phyloP scores from a whole-genome alignment of 225 moss, liverwort and hornwort genomes.

The Marchantia paleacea region DNA sequence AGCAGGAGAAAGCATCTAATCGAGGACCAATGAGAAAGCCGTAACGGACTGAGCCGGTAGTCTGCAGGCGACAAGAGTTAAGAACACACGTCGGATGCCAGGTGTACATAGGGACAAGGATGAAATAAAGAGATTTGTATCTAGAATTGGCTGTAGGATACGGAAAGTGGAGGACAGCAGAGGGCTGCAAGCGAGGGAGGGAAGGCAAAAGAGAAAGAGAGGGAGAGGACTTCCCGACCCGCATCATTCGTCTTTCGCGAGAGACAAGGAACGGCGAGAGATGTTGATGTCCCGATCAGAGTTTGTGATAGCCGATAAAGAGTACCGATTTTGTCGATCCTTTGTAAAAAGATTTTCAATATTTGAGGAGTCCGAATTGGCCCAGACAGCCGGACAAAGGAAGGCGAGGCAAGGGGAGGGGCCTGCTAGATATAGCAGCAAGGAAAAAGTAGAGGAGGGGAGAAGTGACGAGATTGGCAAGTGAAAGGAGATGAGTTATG shows the following conservation, averaged over 20 bases:
- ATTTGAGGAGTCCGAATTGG: background rate
- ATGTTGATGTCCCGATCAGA: background rate
- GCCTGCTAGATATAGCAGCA: background rate
- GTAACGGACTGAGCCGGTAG: background rate
- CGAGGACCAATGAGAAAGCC: background rate
- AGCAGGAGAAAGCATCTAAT: background rate
- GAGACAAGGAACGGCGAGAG: slow-evolving; percentile 3
- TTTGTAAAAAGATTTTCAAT: background rate
- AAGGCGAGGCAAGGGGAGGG: background rate
- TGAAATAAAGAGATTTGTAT: background rate
- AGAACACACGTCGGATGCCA: background rate
- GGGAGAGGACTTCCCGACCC: background rate
- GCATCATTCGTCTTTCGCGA: slow-evolving; percentile 3
- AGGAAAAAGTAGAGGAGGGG: background rate
- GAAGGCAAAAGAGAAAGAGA: no score
- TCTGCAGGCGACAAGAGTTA: background rate
- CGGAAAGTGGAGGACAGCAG: background rate
- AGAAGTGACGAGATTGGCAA: slow-evolving; percentile 3
- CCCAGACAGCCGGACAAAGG: slow-evolving; percentile 8
- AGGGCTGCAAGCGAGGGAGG: background rate
- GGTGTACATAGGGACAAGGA: background rate
- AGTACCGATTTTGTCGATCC: background rate
- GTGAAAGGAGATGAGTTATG: background rate
- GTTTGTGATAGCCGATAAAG: no score
- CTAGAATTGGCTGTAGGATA: background rate